Percentiles rank a stretch among this genome's conserved stretches.
Evolutionary conservation across 306 rosid species (phyloP).

Genomic region (Lathyrus sativus): DNA sequence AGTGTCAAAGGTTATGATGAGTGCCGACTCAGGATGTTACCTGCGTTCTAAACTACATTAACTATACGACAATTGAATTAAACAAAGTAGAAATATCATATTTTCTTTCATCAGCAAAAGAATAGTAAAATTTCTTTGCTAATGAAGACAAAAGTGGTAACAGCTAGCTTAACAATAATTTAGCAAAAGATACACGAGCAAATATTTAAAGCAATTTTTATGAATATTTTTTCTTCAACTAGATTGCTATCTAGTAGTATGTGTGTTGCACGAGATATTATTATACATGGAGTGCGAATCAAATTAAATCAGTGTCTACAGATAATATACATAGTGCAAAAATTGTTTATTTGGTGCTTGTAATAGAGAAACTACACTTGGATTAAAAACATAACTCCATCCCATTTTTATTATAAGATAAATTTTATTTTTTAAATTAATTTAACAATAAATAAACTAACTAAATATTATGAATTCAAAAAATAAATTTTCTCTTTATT

Average conservation of each 20-base stretch:
- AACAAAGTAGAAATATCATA: slow-evolving; percentile 15
- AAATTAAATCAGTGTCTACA: neutral
- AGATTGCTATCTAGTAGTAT: neutral
- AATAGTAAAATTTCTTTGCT: neutral
- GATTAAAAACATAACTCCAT: no score
- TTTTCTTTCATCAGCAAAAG: neutral
- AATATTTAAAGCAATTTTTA: neutral
- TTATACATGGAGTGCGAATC: neutral
- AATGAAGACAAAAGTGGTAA: neutral
- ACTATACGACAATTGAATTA: neutral
- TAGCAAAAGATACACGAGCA: neutral
- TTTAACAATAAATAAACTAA: no score
- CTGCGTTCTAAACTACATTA: slow-evolving; percentile 17
- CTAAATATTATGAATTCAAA: no score
- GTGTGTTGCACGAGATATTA: slow-evolving; percentile 1
- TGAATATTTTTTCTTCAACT: neutral
- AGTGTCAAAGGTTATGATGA: neutral
- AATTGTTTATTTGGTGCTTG: no score
- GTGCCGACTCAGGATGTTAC: slow-evolving; percentile 13
- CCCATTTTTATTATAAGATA: no score
- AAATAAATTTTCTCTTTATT: no score
- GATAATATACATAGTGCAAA: no score
- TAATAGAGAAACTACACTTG: no score
- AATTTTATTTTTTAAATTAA: no score
- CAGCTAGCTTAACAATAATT: neutral